A percentile compares a stretch with the other conserved stretches of the same genome.
Conservation (phyloP, 805 yeast species). For the Diddensiella santjacobensis region DNA sequence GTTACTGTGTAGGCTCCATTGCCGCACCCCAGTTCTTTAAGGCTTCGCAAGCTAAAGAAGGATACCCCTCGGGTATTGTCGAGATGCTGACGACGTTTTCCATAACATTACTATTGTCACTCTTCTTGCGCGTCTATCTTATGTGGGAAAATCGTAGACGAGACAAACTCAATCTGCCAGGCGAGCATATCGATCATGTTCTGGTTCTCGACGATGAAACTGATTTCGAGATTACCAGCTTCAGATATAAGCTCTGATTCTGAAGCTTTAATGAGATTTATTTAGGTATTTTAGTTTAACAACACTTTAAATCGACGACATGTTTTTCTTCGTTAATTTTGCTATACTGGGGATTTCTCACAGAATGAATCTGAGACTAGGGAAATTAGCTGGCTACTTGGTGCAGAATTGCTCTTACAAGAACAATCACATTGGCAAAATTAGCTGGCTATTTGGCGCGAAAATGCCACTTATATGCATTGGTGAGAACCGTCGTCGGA, state of each 20-base stretch:
- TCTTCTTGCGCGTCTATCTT: neutral
- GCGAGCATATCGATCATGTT: neutral
- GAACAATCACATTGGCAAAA: no score
- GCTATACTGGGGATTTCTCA: no score
- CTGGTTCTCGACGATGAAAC: neutral
- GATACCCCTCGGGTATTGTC: conserved; percentile 6
- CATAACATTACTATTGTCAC: conserved; percentile 3
- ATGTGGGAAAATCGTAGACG: conserved; percentile 2
- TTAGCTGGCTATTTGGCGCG: no score
- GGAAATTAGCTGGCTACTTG: no score
- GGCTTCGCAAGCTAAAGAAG: conserved; percentile 33
- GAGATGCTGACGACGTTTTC: conserved; percentile 5
- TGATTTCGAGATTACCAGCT: neutral
- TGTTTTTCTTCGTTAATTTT: no score
- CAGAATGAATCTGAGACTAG: no score
- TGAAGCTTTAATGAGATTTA: neutral
- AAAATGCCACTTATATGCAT: no score
- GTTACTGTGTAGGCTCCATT: conserved; percentile 57
- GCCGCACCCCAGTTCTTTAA: conserved; percentile 67
- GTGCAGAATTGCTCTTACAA: no score
- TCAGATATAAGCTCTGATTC: conserved; percentile 1
- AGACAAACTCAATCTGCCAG: conserved; percentile 5
- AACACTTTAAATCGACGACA: no score
- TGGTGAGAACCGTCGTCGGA: no score
- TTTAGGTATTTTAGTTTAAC: no score